These are phyloP conservation scores for Hypoxylon trugodes DNA, from an alignment of 495 filamentous ascomycete species.

Conservation along the genomic window DNA sequence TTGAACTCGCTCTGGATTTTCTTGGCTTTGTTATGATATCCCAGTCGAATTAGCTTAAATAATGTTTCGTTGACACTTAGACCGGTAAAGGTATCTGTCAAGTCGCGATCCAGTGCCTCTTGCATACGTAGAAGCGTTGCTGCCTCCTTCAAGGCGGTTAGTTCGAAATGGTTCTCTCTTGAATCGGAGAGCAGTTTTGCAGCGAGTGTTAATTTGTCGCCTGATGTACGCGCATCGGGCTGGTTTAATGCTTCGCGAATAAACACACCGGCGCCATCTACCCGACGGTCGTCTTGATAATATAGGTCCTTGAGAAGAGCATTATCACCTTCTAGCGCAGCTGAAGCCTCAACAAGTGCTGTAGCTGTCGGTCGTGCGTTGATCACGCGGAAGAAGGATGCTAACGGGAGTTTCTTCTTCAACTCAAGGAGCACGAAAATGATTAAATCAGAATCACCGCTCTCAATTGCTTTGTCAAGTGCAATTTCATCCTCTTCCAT, in stretches of 20 bases:
- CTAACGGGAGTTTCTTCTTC: conserved; percentile 88
- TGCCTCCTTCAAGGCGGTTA: conserved; percentile 80
- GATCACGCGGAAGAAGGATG: conserved; percentile 92
- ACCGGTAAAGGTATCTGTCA: conserved; percentile 78
- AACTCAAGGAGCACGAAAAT: conserved; percentile 88
- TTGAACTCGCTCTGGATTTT: conserved; percentile 93
- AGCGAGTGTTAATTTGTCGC: conserved; percentile 86
- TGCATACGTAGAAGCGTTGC: conserved; percentile 82
- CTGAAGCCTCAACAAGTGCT: conserved; percentile 86
- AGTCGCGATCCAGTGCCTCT: conserved; percentile 82
- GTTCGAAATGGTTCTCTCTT: conserved; percentile 79
- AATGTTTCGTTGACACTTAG: conserved; percentile 90
- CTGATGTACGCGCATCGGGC: conserved; percentile 63
- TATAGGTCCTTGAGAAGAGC: conserved; percentile 94
- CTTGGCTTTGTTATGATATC: conserved; percentile 80
- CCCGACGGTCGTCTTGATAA: conserved; percentile 94
- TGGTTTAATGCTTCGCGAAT: conserved; percentile 79
- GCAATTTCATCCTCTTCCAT: conserved; percentile 98
- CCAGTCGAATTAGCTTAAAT: conserved; percentile 77
- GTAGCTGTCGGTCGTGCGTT: conserved; percentile 86
- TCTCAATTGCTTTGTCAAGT: conserved; percentile 95
- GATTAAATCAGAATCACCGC: conserved; percentile 91
- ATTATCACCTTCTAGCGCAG: conserved; percentile 70
- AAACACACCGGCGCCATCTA: conserved; percentile 89
- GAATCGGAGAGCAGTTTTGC: conserved; percentile 82